phyloP scores from a whole-genome alignment of 768 basidiomycete species.

The Termitomyces sp. region DNA sequence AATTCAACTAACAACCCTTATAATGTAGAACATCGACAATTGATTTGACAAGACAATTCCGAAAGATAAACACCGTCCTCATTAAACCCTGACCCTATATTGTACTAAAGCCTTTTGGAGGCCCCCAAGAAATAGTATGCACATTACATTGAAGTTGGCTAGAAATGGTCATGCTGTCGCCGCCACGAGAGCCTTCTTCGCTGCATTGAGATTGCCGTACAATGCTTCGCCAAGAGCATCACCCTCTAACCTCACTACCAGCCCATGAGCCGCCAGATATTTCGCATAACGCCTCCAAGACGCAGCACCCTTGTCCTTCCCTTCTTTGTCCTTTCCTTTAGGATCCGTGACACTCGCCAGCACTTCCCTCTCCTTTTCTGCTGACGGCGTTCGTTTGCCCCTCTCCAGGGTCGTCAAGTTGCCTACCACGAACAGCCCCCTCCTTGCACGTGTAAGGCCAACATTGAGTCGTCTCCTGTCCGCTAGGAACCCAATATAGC shows the following conservation, averaged over 20 bases:
- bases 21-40: not conserved
- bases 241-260: slow-evolving; percentile 47
- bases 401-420: slow-evolving; percentile 59
- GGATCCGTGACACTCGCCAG: not conserved
- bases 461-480: slow-evolving; percentile 87
- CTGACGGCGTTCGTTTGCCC: slow-evolving; percentile 29
- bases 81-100: not conserved
- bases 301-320: slow-evolving; percentile 37
- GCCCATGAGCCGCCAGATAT: slow-evolving; percentile 43
- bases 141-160: not conserved
- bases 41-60: not conserved
- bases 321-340: slow-evolving; percentile 3
- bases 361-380: slow-evolving; percentile 11
- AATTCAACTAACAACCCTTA: not conserved
- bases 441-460: slow-evolving; percentile 82
- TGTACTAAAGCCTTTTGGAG: not conserved
- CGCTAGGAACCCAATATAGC: slow-evolving; percentile 84
- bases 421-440: slow-evolving; percentile 80
- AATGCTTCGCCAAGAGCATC: slow-evolving; percentile 35
- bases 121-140: not conserved
- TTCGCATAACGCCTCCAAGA: slow-evolving; percentile 61
- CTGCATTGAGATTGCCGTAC: slow-evolving; percentile 30
- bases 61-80: not conserved
- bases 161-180: slow-evolving; percentile 1
- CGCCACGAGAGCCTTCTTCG: slow-evolving; percentile 2